Conservation (phyloP, 2,329 filamentous ascomycete species). For the Arthrobotrys sphaeroides region DNA sequence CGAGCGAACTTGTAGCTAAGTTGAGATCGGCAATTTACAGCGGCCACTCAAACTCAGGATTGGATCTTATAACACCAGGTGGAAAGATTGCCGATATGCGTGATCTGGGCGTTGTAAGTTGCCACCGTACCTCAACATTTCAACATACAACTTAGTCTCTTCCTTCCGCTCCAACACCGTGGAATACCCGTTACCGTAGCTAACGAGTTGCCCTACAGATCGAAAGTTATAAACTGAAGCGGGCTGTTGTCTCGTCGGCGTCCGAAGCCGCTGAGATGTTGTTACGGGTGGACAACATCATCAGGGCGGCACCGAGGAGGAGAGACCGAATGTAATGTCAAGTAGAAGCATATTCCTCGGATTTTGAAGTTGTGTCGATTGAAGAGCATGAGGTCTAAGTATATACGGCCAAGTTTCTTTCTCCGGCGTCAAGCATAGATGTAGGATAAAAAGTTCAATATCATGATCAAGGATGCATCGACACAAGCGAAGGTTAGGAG, state of each 20-base stretch:
- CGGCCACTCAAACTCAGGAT: conserved; percentile 87
- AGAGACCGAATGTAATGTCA: conserved; percentile 61
- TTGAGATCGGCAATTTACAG: conserved; percentile 94
- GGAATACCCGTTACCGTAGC: neutral
- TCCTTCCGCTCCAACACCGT: neutral
- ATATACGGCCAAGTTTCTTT: conserved; percentile 30
- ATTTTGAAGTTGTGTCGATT: conserved; percentile 15
- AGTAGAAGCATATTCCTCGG: neutral
- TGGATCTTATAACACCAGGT: conserved; percentile 87
- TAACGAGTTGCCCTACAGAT: conserved; percentile 63
- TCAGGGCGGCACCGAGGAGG: conserved; percentile 86
- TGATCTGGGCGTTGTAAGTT: conserved; percentile 76
- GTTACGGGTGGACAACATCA: conserved; percentile 96
- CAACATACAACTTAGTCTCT: neutral
- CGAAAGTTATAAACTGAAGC: conserved; percentile 98
- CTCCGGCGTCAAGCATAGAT: conserved; percentile 48
- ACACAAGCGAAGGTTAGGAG: neutral
- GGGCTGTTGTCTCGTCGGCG: conserved; percentile 94
- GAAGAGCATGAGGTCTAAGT: conserved; percentile 41
- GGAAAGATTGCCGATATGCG: conserved; percentile 96
- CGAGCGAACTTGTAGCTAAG: conserved; percentile 88
- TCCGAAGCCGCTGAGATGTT: conserved; percentile 97
- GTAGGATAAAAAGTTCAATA: conserved; percentile 42
- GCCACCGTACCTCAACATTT: neutral
- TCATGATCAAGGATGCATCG: conserved; percentile 24